Conservation (phyloP, 768 basidiomycete species). For the Lyophyllum semitale region DNA sequence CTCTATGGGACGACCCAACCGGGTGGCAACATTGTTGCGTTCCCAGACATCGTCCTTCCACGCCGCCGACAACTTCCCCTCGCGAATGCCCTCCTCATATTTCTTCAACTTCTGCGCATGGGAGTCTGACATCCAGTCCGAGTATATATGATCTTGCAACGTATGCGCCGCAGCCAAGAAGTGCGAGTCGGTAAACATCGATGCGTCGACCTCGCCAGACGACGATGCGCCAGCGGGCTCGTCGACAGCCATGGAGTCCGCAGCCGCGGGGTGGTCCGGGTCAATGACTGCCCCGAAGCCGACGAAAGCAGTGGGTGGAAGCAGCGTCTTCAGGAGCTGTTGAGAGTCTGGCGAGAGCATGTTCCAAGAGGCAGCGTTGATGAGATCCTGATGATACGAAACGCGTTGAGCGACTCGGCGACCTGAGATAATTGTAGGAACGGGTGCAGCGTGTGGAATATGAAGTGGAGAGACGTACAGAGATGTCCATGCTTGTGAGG, state of each 20-base stretch:
- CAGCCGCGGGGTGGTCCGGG: constrained; percentile 37
- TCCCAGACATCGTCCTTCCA: constrained; percentile 72
- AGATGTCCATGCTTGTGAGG: constrained; percentile 41
- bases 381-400: constrained; percentile 41
- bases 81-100: constrained; percentile 43
- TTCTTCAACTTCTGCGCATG: constrained; percentile 42
- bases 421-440: constrained; percentile 7
- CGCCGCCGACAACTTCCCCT: constrained; percentile 51
- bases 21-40: constrained; percentile 32
- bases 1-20: not conserved
- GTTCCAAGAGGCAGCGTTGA: constrained; percentile 48
- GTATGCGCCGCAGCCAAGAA: constrained; percentile 56
- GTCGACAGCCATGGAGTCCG: constrained; percentile 22
- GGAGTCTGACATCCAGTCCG: constrained; percentile 48
- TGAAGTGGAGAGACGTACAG: constrained; percentile 37
- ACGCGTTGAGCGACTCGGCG: constrained; percentile 24
- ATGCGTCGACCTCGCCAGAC: constrained; percentile 29
- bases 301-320: constrained; percentile 49
- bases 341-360: constrained; percentile 45
- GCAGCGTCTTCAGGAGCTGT: constrained; percentile 33
- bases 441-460: constrained; percentile 7
- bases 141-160: constrained; percentile 61
- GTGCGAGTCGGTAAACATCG: constrained; percentile 52
- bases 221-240: not conserved
- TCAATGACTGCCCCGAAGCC: constrained; percentile 33